Conservation (phyloP, 2,329 filamentous ascomycete species). For the Colletotrichum limetticola region DNA sequence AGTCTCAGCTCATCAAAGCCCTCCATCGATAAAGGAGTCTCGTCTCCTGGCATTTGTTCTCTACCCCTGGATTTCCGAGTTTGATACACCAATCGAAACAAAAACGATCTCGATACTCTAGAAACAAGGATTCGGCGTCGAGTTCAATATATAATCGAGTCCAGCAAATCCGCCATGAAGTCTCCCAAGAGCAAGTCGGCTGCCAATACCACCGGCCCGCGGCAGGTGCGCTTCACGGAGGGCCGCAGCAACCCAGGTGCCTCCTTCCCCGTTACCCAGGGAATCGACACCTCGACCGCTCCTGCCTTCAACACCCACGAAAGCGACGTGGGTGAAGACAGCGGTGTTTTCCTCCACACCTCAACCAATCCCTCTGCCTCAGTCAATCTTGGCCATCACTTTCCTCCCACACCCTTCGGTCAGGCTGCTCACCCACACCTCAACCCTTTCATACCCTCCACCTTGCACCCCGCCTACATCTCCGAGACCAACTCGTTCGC, state of each 20-base stretch:
- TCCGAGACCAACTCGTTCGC: constrained; percentile 21
- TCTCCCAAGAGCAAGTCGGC: constrained; percentile 27
- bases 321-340: neutral
- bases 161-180: constrained; percentile 20
- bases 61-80: neutral
- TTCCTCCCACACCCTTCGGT: constrained; percentile 8
- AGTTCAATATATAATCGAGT: neutral
- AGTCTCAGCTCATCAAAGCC: neutral
- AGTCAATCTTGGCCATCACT: constrained; percentile 13
- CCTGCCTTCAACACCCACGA: constrained; percentile 17
- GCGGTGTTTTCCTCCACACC: constrained; percentile 21
- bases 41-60: neutral
- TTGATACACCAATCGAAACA: neutral
- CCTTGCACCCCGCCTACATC: constrained; percentile 20
- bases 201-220: constrained; percentile 26
- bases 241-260: neutral
- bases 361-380: constrained; percentile 32
- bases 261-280: constrained; percentile 20
- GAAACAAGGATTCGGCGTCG: neutral
- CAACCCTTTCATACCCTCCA: constrained; percentile 34
- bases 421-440: constrained; percentile 28
- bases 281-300: constrained; percentile 5
- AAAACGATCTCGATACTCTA: neutral
- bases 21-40: no score
- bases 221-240: constrained; percentile 25